A percentile compares a stretch with the other conserved stretches of the same genome.
phyloP scores from a whole-genome alignment of 495 filamentous ascomycete species.

The Podospora pseudocomata region DNA sequence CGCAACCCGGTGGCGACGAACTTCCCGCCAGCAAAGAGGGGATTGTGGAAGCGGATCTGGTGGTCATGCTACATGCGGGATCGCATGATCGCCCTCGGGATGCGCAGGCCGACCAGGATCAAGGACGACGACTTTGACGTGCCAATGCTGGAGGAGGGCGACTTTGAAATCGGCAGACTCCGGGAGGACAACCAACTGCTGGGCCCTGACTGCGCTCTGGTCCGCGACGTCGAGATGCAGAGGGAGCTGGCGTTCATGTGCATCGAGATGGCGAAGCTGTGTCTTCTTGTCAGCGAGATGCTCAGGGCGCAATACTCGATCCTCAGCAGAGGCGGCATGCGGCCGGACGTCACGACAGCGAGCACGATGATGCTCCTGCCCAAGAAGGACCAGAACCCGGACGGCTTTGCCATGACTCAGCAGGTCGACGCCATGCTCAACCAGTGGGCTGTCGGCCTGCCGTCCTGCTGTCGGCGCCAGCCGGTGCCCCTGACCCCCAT shows the following conservation, averaged over 20 bases:
- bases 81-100: slow-evolving; percentile 80
- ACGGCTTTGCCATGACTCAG: not conserved
- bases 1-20: slow-evolving; percentile 69
- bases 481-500: slow-evolving; percentile 47
- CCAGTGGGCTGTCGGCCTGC: slow-evolving; percentile 67
- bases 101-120: slow-evolving; percentile 83
- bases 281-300: slow-evolving; percentile 77
- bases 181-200: slow-evolving; percentile 62
- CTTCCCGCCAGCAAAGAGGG: slow-evolving; percentile 66
- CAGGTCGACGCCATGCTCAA: slow-evolving; percentile 65
- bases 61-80: slow-evolving; percentile 93
- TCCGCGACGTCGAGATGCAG: slow-evolving; percentile 63
- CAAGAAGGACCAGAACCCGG: slow-evolving; percentile 56
- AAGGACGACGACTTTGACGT: slow-evolving; percentile 89
- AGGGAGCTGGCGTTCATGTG: slow-evolving; percentile 77
- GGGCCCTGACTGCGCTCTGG: slow-evolving; percentile 60
- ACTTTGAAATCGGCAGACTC: slow-evolving; percentile 73
- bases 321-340: slow-evolving; percentile 70
- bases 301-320: slow-evolving; percentile 87
- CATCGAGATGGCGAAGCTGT: slow-evolving; percentile 88
- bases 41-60: slow-evolving; percentile 88
- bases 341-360: slow-evolving; percentile 62
- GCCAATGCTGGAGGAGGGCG: slow-evolving; percentile 75
- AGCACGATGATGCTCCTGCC: slow-evolving; percentile 89
- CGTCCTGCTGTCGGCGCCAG: slow-evolving; percentile 61